Evolutionary conservation across 495 filamentous ascomycete genomes (phyloP), one percentile per base, ranked within the genome.

Genomic region (Penicillium crystallinum): DNA sequence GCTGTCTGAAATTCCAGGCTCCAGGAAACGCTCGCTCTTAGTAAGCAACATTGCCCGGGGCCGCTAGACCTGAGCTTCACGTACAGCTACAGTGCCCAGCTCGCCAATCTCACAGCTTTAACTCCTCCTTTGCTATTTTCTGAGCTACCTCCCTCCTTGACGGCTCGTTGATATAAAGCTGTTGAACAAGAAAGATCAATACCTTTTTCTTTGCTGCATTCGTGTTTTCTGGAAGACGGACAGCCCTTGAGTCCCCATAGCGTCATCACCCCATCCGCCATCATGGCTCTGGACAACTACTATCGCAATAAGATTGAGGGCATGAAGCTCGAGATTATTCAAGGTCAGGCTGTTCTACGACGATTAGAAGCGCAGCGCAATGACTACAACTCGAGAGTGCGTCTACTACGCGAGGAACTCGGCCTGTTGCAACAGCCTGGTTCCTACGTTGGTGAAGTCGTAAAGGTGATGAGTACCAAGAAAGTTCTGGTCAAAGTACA

Each of bases 221-320:
- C 27, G 14, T 30, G 25, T 21, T 41, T 44, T 35, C 25, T 61
- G 25, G 27, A 42, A 43, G 29, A 53, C 40, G 35, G 39, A 23
- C 34, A 36, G 27, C 41, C 40, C 49, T 56, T 54, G 40, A 49
- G 29, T 41, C 45, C 44, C 57, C 36, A 55, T 48, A 67, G 61
- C 65, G 58, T 65, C 62, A 66, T 60, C 61, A 54, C 46, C 59
- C 50, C 55, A 42, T 64, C 35, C 55, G 56, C 71, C 80, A 81
- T 57, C 63, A 98, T 98, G 93, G 90, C 92, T 80, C 87, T 99
- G 74, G 93, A 97, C 73, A 96, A 87, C 73, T 99, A 96, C 74
- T 99, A 92, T 71, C 88, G 90, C 78, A 97, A 97, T 75, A 99
- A 99, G 81, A 96, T 99, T 72, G 93, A 99, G 87, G 84, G 86